A percentile compares a stretch with the other conserved stretches of the same genome.
Conservation (phyloP, 2,329 filamentous ascomycete species). For the Magnaporthiopsis rhizophila region DNA sequence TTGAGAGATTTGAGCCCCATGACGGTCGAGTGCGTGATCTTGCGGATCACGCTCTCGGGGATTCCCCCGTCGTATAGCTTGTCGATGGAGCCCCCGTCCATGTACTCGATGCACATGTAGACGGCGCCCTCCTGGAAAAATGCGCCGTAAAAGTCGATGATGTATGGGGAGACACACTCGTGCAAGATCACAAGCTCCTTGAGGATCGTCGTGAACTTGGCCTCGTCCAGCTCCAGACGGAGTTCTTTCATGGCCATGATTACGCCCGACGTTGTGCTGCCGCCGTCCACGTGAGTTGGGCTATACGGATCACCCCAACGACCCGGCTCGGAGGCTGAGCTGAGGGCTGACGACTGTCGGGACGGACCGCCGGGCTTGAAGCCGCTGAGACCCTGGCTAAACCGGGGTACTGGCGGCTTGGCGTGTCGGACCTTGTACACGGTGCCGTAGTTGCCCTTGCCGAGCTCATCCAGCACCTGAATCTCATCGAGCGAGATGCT, state of each 20-base stretch:
- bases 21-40: slow-evolving; percentile 83
- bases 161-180: slow-evolving; percentile 89
- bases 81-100: slow-evolving; percentile 97
- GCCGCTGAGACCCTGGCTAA: slow-evolving; percentile 49
- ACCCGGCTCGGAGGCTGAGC: neutral
- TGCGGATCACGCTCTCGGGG: slow-evolving; percentile 78
- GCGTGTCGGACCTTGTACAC: slow-evolving; percentile 94
- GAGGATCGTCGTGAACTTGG: slow-evolving; percentile 93
- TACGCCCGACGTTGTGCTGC: slow-evolving; percentile 48
- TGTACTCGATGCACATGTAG: slow-evolving; percentile 98
- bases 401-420: slow-evolving; percentile 50
- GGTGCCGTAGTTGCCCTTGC: slow-evolving; percentile 97
- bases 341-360: slow-evolving; percentile 22
- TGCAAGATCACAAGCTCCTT: slow-evolving; percentile 97
- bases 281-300: slow-evolving; percentile 9
- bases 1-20: slow-evolving; percentile 90
- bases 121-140: slow-evolving; percentile 99
- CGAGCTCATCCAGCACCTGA: slow-evolving; percentile 84
- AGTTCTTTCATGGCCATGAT: slow-evolving; percentile 99
- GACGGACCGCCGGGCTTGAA: slow-evolving; percentile 29
- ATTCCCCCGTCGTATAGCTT: slow-evolving; percentile 89
- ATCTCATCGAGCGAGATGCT: slow-evolving; percentile 94
- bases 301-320: neutral
- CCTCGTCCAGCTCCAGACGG: slow-evolving; percentile 86
- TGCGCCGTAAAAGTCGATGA: slow-evolving; percentile 97